Conservation (phyloP, 331 rosid species). For the Quercus lobata region DNA sequence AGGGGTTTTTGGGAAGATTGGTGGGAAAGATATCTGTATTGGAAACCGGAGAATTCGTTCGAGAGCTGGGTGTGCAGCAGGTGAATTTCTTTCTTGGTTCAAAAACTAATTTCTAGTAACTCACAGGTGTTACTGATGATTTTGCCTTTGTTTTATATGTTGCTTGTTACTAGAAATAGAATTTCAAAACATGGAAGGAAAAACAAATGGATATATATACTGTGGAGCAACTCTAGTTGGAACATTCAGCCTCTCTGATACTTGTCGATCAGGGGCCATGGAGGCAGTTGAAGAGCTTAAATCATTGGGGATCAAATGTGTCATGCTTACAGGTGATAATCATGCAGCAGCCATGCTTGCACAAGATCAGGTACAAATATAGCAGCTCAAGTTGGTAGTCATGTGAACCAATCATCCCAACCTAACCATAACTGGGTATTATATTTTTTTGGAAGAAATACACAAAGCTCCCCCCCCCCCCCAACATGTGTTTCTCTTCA, state of each 20-base stretch:
- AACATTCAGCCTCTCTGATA: conserved; percentile 61
- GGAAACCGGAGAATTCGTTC: conserved; percentile 65
- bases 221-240: conserved; percentile 43
- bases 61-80: conserved; percentile 62
- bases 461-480: too few species aligned
- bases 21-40: conserved; percentile 53
- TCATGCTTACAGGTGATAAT: conserved; percentile 92
- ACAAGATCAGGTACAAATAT: conserved; percentile 62
- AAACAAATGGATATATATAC: conserved; percentile 67
- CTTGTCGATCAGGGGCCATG: conserved; percentile 67
- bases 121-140: too few species aligned
- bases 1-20: conserved; percentile 76
- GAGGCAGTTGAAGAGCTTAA: conserved; percentile 65
- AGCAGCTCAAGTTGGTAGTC: not conserved
- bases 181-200: conserved; percentile 39
- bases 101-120: too few species aligned
- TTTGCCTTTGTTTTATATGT: too few species aligned
- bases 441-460: not conserved
- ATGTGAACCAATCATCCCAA: not conserved
- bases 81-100: conserved; percentile 22
- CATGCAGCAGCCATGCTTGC: conserved; percentile 68
- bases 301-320: conserved; percentile 66
- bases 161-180: too few species aligned
- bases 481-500: too few species aligned
- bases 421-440: not conserved